phyloP scores from a whole-genome alignment of 2,329 filamentous ascomycete genomes.

The Cordyceps cateniannulata region DNA sequence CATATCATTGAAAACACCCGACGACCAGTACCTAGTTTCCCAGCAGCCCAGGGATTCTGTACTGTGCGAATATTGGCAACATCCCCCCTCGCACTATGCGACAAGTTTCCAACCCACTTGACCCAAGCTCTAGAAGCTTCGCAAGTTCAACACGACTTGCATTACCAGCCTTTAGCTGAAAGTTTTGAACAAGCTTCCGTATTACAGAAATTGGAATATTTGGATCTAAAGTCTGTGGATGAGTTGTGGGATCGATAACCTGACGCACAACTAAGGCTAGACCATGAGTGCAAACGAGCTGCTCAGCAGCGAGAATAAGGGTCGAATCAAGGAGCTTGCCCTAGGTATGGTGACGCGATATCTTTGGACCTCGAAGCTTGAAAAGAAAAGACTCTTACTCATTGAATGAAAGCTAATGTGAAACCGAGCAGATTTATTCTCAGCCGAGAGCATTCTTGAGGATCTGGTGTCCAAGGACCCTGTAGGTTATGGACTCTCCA shows the following conservation, averaged over 20 bases:
- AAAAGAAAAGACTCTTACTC: not conserved
- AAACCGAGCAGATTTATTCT: not conserved
- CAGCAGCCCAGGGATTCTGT: not conserved
- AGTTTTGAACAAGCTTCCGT: not conserved
- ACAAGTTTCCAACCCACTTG: not conserved
- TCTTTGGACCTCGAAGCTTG: no score
- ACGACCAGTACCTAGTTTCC: no score
- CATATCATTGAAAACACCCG: no score
- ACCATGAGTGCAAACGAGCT: not conserved
- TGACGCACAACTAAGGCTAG: not conserved
- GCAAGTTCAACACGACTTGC: not conserved
- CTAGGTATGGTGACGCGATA: not conserved
- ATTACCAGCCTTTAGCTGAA: not conserved
- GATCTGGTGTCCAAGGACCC: not conserved
- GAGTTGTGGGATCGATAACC: not conserved
- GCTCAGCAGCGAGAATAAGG: conserved; percentile 1
- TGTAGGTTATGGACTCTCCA: not conserved
- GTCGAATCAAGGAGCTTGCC: not conserved
- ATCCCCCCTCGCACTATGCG: not conserved
- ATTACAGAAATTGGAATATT: not conserved
- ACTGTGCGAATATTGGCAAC: not conserved
- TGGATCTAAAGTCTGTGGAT: not conserved
- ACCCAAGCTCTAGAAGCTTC: not conserved
- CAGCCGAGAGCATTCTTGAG: not conserved
- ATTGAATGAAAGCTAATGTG: not conserved